Evolutionary conservation across 2,329 filamentous ascomycete species (phyloP), one percentile per base, ranked within the genome.

Genomic region (Coniochaeta pulveracea): DNA sequence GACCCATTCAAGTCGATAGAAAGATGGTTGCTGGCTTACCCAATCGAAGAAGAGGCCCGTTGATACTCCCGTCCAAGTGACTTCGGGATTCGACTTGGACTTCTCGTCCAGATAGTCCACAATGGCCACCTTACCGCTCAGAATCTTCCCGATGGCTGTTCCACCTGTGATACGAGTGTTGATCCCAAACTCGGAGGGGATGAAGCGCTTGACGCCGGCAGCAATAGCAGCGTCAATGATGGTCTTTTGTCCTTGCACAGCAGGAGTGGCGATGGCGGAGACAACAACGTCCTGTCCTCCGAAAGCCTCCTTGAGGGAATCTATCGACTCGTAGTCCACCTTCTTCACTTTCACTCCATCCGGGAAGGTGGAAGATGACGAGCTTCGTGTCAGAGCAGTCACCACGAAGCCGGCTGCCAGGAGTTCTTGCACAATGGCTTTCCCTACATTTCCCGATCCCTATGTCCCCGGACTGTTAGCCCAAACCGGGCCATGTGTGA

Each of bases 1-100:
- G 22, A 24, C 22, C 22, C 22, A n/a, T n/a, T n/a, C n/a, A 11
- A 9, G 5, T n/a, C 11, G 27, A 19, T 6, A 29, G 11, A 23
- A 2, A 5, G 3, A 2, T 17, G 11, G n/a, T 9, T 18, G 19
- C 14, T 6, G 0, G 44, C 53, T 17, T 47, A 65, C 61, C 69
- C 66, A 72, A 45, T 80, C 76, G 46, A 80, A 76, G 50, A 80
- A 73, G 3, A 67, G 54, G 0, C 74, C 72, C 7, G 58, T 68
- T 4, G 72, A 63, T 10, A 81, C 48, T 3, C 59, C 68, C 2
- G 71, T 78, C 75, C 76, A 81, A 19, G 58, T 64, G 40, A 80
- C 66, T 1, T 43, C 50, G 2, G 56, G 46, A 15, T 54, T 50
- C 38, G 65, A 54, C 40, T 64, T 61, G 6, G 50, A 54, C 40